Conservation (phyloP, 2,329 filamentous ascomycete genomes). For the Fusarium floridanum region DNA sequence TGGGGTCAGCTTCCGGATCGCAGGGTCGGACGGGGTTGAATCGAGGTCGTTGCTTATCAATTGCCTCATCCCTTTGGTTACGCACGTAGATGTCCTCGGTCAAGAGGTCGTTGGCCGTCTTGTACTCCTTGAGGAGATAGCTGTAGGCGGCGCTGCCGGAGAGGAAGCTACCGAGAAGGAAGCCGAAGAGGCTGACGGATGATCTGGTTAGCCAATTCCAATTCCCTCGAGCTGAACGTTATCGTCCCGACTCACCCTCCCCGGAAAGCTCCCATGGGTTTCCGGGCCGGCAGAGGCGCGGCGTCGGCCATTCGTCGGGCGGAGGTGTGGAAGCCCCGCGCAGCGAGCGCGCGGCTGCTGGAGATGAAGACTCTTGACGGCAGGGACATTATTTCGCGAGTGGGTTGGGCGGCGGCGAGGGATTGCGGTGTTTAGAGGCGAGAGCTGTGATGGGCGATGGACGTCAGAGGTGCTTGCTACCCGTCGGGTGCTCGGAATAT, state of each 20-base stretch:
- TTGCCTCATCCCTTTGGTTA: conserved; percentile 47
- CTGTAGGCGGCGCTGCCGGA: conserved; percentile 88
- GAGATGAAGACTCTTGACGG: conserved; percentile 61
- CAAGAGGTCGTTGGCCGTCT: conserved; percentile 90
- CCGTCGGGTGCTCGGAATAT: conserved; percentile 47
- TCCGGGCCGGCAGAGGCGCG: conserved; percentile 66
- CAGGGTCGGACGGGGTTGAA: neutral
- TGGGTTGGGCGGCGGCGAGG: conserved; percentile 8
- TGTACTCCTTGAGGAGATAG: conserved; percentile 94
- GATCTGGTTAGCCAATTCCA: conserved; percentile 18
- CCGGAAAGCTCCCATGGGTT: conserved; percentile 71
- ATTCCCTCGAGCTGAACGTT: neutral
- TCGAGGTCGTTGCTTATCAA: conserved; percentile 6
- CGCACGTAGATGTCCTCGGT: conserved; percentile 96
- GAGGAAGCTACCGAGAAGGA: conserved; percentile 85
- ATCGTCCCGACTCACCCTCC: conserved; percentile 64
- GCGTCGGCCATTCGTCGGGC: conserved; percentile 59
- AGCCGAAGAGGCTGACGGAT: conserved; percentile 81
- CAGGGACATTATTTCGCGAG: conserved; percentile 53
- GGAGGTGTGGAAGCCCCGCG: conserved; percentile 65
- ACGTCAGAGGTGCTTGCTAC: conserved; percentile 34
- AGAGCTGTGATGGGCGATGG: conserved; percentile 31
- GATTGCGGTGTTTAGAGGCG: conserved; percentile 31
- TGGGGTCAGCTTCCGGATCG: conserved; percentile 8
- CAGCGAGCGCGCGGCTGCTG: conserved; percentile 54